These are phyloP conservation scores for Trypanosoma caninum DNA, from an alignment of 208 protist genomes.

Conservation along the genomic window DNA sequence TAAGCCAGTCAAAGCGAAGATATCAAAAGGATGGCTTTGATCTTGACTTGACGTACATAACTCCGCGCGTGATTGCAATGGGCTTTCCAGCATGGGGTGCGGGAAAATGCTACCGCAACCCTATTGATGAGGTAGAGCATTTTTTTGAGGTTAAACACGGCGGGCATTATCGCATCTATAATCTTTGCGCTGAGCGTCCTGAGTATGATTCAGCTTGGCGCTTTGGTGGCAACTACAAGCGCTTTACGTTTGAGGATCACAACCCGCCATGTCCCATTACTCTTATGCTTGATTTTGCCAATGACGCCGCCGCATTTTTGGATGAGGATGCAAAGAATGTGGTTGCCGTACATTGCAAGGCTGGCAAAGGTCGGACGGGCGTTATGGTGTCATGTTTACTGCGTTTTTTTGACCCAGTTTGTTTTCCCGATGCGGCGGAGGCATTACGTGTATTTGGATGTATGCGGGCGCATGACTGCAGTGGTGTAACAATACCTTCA, in stretches of 20 bases:
- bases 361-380: constrained; percentile 96
- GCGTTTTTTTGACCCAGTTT: constrained; percentile 28
- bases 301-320: constrained; percentile 54
- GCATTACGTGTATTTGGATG: constrained; percentile 65
- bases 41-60: constrained; percentile 94
- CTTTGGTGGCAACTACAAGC: constrained; percentile 54
- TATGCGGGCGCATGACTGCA: constrained; percentile 54
- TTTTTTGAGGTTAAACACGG: constrained; percentile 91
- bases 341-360: constrained; percentile 94
- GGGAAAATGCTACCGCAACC: constrained; percentile 94
- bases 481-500: constrained; percentile 86
- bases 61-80: constrained; percentile 89
- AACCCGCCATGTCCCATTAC: constrained; percentile 82
- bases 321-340: constrained; percentile 67
- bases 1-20: constrained; percentile 90
- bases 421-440: constrained; percentile 32
- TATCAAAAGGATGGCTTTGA: constrained; percentile 88
- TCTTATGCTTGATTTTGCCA: constrained; percentile 76
- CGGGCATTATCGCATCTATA: constrained; percentile 91
- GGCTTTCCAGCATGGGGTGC: constrained; percentile 88
- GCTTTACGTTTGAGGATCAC: constrained; percentile 95
- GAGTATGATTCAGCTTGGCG: constrained; percentile 63
- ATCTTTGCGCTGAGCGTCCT: constrained; percentile 86
- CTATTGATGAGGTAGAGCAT: constrained; percentile 82
- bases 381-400: constrained; percentile 91